Base-by-base conservation (phyloP, 164 flowering plant species). In the Protea cynaroides region DNA sequence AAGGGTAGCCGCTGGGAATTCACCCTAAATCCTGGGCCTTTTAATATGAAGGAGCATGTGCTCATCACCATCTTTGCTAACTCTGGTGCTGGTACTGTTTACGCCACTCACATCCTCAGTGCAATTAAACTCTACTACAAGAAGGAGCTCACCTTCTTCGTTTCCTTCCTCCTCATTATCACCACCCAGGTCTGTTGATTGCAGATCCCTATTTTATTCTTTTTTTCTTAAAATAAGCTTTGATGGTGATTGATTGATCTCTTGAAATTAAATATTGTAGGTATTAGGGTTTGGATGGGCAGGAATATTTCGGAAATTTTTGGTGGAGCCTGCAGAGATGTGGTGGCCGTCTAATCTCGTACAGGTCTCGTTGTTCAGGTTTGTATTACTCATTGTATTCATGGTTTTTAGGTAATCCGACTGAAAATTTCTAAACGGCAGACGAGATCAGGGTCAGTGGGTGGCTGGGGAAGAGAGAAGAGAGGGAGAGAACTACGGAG, bases 1-100 rank as follows among this genome's bases (percentile, higher is more conserved):
- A 72, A 71, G 60, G 92, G 91, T 13, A 75, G 73, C 0, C 21
- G 78, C 5, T 86, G 76, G 80, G 94, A 87, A 21, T 93, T 90
- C 67, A 81, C 83, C 0, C n/a, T 90, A 63, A 93, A 93, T 62
- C 97, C 98, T 0, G 98, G 98, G 3, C 94, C 98, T 0, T 93
- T 93, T 67, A 90, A 93, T 57, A 83, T 90, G 3, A 93, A 93
- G 64, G 98, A 93, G 64, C 98, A 93, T 69, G 98, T 93, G 7
- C 80, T 93, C 9, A 90, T 93, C 62, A 90, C 97, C 56, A 90
- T 93, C 49, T 90, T 93, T 61, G 98, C 97, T 1, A 93, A 93
- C 58, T 82, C 97, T 2, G 98, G 98, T 0, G 96, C 96, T n/a
- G 94, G 94, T 0, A 74, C 76, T 11, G 98, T 93, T 19, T 93